Conservation (phyloP, 805 yeast genomes). For the Starmerella sirachaensis region DNA sequence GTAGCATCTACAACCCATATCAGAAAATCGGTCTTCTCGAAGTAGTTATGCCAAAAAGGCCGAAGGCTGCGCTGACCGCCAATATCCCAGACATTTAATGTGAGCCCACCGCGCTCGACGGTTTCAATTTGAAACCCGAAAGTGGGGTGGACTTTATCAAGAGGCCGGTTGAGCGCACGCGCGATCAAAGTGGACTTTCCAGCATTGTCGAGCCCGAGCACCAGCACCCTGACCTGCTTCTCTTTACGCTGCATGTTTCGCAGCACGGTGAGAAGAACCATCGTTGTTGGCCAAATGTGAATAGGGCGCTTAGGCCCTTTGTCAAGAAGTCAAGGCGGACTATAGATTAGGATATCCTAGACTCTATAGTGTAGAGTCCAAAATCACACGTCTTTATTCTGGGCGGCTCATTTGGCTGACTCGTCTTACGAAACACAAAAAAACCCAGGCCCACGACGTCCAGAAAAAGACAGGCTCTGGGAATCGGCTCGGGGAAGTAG, state of each 20-base stretch:
- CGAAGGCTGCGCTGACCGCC: constrained; percentile 82
- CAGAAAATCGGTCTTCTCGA: constrained; percentile 65
- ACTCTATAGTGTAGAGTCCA: too few species aligned
- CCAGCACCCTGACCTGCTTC: constrained; percentile 57
- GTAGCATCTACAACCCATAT: constrained; percentile 77
- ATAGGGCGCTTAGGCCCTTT: too few species aligned
- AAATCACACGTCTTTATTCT: too few species aligned
- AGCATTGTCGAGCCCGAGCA: constrained; percentile 79
- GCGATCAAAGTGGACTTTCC: constrained; percentile 83
- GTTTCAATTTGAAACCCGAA: constrained; percentile 79
- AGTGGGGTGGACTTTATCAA: constrained; percentile 62
- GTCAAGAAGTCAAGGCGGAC: too few species aligned
- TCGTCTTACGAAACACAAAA: too few species aligned
- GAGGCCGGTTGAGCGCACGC: constrained; percentile 39
- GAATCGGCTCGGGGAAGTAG: too few species aligned
- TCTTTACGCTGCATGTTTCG: constrained; percentile 75
- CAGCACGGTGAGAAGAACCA: constrained; percentile 76
- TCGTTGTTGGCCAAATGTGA: constrained; percentile 26
- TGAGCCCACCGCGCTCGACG: constrained; percentile 28
- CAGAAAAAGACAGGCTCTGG: neutral
- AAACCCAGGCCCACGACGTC: neutral
- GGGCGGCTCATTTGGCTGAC: too few species aligned
- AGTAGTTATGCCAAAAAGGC: constrained; percentile 88
- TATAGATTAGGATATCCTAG: too few species aligned
- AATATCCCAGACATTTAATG: constrained; percentile 50